Evolutionary conservation across 305 asterid genomes (phyloP).

Genomic region (Fraxinus platypoda): DNA sequence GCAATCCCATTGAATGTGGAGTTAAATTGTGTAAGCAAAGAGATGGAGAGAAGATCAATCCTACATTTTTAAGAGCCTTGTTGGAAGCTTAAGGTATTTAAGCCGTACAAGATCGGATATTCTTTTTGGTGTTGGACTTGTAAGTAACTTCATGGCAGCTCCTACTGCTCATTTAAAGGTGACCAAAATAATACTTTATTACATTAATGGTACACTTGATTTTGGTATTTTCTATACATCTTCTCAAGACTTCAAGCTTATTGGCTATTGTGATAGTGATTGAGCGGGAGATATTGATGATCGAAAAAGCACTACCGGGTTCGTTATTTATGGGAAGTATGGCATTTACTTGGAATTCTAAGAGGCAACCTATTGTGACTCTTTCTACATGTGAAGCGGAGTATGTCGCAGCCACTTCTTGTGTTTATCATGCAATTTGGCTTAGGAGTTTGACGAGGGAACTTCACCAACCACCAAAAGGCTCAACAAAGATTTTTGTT

Average conservation of each 20-base stretch:
- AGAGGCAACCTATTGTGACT: neutral
- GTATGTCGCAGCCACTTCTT: neutral
- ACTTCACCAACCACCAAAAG: neutral
- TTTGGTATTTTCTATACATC: neutral
- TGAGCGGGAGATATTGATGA: neutral
- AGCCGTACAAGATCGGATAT: neutral
- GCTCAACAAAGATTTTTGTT: neutral
- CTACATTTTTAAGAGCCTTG: neutral
- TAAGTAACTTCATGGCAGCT: neutral
- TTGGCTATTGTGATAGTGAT: neutral
- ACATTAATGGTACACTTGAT: neutral
- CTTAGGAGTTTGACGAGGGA: neutral
- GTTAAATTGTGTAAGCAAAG: neutral
- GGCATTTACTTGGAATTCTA: neutral
- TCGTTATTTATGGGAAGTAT: neutral
- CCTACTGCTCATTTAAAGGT: neutral
- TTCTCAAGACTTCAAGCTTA: neutral
- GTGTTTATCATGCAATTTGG: neutral
- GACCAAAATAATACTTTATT: neutral
- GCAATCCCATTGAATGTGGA: neutral
- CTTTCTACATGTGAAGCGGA: neutral
- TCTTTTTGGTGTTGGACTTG: neutral
- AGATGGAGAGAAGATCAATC: neutral
- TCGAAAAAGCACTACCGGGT: neutral
- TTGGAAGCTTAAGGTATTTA: neutral